Conservation (phyloP, 345 rosid species). For the Noccaea caerulescens region DNA sequence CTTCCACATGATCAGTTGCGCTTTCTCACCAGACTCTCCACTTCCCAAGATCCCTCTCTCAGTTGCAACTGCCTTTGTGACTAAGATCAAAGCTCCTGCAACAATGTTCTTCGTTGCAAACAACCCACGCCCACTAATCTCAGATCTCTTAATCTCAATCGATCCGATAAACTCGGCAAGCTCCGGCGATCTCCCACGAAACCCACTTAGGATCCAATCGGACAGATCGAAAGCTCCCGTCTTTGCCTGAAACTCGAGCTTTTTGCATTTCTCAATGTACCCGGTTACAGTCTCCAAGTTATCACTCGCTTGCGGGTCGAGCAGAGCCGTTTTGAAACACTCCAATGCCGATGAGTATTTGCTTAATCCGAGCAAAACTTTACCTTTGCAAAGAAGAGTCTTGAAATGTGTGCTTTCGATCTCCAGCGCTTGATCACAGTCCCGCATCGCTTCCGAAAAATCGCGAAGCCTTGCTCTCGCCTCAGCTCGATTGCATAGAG, state of each 20-base stretch:
- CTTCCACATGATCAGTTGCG: slow-evolving; percentile 87
- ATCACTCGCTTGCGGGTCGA: slow-evolving; percentile 59
- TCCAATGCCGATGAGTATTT: slow-evolving; percentile 68
- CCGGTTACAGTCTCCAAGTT: slow-evolving; percentile 57
- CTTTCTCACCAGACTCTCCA: slow-evolving; percentile 58
- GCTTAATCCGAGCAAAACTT: slow-evolving; percentile 63
- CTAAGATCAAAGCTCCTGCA: slow-evolving; percentile 62
- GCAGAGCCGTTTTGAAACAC: slow-evolving; percentile 66
- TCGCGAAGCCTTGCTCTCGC: slow-evolving; percentile 55
- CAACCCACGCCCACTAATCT: slow-evolving; percentile 78
- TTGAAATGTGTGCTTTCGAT: slow-evolving; percentile 75
- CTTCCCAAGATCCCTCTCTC: slow-evolving; percentile 76
- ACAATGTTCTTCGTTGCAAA: slow-evolving; percentile 72
- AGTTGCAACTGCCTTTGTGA: slow-evolving; percentile 68
- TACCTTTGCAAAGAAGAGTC: slow-evolving; percentile 83
- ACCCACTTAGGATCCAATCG: slow-evolving; percentile 75
- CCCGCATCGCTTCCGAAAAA: slow-evolving; percentile 54
- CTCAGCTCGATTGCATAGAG: slow-evolving; percentile 81
- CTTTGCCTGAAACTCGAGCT: slow-evolving; percentile 67
- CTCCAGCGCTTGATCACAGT: slow-evolving; percentile 66
- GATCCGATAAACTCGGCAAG: slow-evolving; percentile 77
- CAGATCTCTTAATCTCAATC: slow-evolving; percentile 59
- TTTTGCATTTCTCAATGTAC: slow-evolving; percentile 74
- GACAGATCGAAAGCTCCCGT: slow-evolving; percentile 83
- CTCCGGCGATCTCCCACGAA: slow-evolving; percentile 65